Base-by-base conservation (phyloP, 208 protist species). In the Acanthamoeba lenticulata region DNA sequence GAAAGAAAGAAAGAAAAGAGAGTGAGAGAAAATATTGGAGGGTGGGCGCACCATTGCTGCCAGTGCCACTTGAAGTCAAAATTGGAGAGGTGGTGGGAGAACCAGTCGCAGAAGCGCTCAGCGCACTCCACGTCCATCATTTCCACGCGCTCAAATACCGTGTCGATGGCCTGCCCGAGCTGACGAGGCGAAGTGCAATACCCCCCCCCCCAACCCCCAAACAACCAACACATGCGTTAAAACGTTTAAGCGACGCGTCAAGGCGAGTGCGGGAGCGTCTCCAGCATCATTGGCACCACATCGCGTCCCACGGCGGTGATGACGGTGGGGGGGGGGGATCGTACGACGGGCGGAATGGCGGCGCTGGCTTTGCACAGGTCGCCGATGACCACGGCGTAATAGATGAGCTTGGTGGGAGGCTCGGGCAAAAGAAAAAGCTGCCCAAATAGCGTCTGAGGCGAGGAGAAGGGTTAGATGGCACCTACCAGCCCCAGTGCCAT, bases 1-100 rank as follows among this genome's bases (percentile, higher is more conserved):
- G 29, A 24, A 24, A 24, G 19, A 24, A 72, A 72, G 24, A 72
- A 72, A 13, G 62, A 24, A 72, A 13, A 72, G 7, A 72, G 24
- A 72, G 5, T 13, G 32, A 24, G 21, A 36, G 32, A 72, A 62
- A 15, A 62, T 62, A n/a, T n/a, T n/a, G 45, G 52, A 57, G 52
- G 36, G 36, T 3, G 17, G 6, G 36, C 79, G 36, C 6, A 88
- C 79, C 79, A 88, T 13, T 88, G 21, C 42, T 29, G 4, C 95
- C 95, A 96, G 32, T 92, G 49, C 95, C 95, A 96, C 57, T 96
- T 94, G 49, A 65, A 96, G 79, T 96, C 95, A 77, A 95, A 96
- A 62, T 96, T 96, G 36, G 29, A 60, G 27, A 96, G 55, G 92
- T 96, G 95, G 52, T 96, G 95, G 11, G 95, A 86, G 65, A 96